Conservation (phyloP, 139 green algal species). For the Chlamydomonas sp. region DNA sequence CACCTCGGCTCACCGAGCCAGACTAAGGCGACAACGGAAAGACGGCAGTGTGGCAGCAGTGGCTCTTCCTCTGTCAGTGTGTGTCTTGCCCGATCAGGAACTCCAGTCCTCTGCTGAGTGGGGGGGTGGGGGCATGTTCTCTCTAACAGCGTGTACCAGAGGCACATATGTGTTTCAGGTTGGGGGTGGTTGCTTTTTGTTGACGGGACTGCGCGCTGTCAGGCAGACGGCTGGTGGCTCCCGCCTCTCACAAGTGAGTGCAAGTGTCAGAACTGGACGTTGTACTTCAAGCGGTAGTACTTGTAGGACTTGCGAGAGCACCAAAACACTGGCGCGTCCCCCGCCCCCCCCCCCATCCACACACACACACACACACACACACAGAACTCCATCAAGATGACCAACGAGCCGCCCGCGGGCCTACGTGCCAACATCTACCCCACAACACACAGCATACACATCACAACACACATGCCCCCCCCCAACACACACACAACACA, state of each 20-base stretch:
- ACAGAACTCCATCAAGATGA: conserved; percentile 51
- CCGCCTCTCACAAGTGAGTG: too few relatives aligned
- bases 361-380: neutral
- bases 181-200: neutral
- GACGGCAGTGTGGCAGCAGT: too few relatives aligned
- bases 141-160: neutral
- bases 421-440: conserved; percentile 43
- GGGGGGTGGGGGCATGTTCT: neutral
- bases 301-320: neutral
- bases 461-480: too few relatives aligned
- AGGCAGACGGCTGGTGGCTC: too few relatives aligned
- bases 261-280: neutral
- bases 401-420: conserved; percentile 41
- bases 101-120: too few relatives aligned
- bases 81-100: too few relatives aligned
- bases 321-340: neutral
- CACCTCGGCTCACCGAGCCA: too few relatives aligned
- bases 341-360: neutral
- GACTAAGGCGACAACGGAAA: too few relatives aligned
- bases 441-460: too few relatives aligned
- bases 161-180: neutral
- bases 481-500: too few relatives aligned
- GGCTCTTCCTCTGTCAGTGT: too few relatives aligned
- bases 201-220: too few relatives aligned
- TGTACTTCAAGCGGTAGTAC: neutral